These are phyloP conservation scores for Alternaria burnsii DNA, from an alignment of 2,329 filamentous ascomycete species.

Conservation along the genomic window DNA sequence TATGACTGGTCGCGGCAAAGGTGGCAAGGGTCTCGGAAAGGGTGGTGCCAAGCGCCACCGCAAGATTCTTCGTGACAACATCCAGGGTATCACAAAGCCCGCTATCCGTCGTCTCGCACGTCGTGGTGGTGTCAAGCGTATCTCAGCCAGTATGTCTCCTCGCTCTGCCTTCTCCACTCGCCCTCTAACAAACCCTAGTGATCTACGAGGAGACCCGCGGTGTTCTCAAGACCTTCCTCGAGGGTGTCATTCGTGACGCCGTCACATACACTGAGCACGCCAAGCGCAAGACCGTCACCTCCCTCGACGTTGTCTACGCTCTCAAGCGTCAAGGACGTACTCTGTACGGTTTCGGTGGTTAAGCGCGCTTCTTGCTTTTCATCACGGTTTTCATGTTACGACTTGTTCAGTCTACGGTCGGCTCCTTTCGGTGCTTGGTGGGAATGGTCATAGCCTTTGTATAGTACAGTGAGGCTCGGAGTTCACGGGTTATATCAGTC, in stretches of 20 bases:
- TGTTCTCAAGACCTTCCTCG: conserved; percentile 81
- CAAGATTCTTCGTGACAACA: conserved; percentile 65
- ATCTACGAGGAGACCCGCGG: conserved; percentile 82
- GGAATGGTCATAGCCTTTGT: conserved; percentile 48
- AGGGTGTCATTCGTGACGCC: conserved; percentile 78
- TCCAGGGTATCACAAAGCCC: conserved; percentile 64
- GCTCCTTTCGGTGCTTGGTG: conserved; percentile 60
- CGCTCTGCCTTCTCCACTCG: not conserved
- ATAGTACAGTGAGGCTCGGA: conserved; percentile 43
- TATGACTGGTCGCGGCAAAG: conserved; percentile 61
- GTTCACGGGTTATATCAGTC: conserved; percentile 46
- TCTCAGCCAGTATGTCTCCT: conserved; percentile 57
- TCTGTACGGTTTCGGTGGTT: conserved; percentile 91
- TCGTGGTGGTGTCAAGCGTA: conserved; percentile 64
- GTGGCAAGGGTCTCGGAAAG: conserved; percentile 64
- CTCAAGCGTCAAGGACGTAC: conserved; percentile 72
- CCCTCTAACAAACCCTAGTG: conserved; percentile 59
- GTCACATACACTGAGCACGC: conserved; percentile 83
- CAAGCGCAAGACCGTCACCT: conserved; percentile 82
- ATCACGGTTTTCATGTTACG: conserved; percentile 49
- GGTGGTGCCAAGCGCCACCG: conserved; percentile 64
- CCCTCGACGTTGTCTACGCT: conserved; percentile 70
- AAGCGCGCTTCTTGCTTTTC: conserved; percentile 53
- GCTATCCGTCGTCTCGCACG: conserved; percentile 64
- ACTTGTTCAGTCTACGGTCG: conserved; percentile 62